A percentile compares a stretch with the other conserved stretches of the same genome.
phyloP scores from a whole-genome alignment of 139 green algal genomes.

The Bryopsis sp. region DNA sequence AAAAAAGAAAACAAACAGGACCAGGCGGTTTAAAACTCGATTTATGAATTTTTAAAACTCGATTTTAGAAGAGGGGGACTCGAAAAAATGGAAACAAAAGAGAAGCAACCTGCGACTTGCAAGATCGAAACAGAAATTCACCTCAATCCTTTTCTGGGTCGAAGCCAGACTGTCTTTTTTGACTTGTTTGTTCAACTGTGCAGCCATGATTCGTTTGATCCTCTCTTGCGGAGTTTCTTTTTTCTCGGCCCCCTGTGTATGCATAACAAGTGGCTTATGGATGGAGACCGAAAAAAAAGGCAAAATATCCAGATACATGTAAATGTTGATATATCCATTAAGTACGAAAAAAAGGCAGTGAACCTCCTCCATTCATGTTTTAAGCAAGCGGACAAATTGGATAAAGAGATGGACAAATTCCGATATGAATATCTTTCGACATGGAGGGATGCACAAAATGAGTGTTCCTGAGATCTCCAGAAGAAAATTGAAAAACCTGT shows the following conservation, averaged over 20 bases:
- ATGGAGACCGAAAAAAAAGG: background rate
- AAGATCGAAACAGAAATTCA: constrained; percentile 15
- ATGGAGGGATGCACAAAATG: too few species aligned
- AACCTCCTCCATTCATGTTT: background rate
- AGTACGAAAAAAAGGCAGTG: background rate
- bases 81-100: too few species aligned
- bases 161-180: constrained; percentile 45
- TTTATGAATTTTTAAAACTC: background rate
- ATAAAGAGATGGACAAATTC: too few species aligned
- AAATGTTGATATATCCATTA: background rate
- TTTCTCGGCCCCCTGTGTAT: background rate
- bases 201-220: constrained; percentile 67
- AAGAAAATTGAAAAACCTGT: background rate
- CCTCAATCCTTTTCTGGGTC: constrained; percentile 45
- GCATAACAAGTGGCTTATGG: background rate
- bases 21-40: background rate
- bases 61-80: too few species aligned
- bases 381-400: too few species aligned
- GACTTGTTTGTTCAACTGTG: constrained; percentile 67
- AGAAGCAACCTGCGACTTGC: background rate
- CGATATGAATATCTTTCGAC: too few species aligned
- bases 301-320: background rate
- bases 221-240: constrained; percentile 67
- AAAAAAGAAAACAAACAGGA: background rate
- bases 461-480: background rate